These are phyloP conservation scores for Suillus alpinus DNA, from an alignment of 768 basidiomycete genomes.

Conservation along the genomic window DNA sequence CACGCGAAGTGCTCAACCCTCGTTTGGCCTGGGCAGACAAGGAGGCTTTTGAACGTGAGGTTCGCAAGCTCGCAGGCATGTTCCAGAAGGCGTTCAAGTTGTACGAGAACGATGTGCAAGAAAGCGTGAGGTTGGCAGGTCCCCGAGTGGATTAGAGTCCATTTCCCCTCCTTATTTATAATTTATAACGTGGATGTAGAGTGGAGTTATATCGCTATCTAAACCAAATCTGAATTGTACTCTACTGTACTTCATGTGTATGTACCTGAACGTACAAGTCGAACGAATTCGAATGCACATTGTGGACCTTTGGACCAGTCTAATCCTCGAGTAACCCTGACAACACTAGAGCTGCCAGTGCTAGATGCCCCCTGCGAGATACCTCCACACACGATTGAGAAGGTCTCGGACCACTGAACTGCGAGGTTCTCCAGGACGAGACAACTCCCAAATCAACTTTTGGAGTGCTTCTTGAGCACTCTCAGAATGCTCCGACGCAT, in stretches of 20 bases:
- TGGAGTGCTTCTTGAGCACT: background rate
- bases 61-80: slow-evolving; percentile 87
- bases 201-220: background rate
- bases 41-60: slow-evolving; percentile 86
- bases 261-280: background rate
- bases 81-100: slow-evolving; percentile 91
- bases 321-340: too few species aligned
- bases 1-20: slow-evolving; percentile 89
- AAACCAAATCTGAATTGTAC: background rate
- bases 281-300: background rate
- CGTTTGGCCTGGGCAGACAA: slow-evolving; percentile 82
- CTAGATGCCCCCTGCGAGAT: background rate
- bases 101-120: slow-evolving; percentile 84
- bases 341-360: background rate
- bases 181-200: background rate
- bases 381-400: background rate
- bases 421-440: background rate
- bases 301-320: too few species aligned
- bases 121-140: slow-evolving; percentile 79
- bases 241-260: background rate
- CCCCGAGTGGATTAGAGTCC: slow-evolving; percentile 41
- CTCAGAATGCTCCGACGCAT: background rate
- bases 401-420: background rate
- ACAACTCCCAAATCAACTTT: background rate
- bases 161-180: background rate